Evolutionary conservation across 805 yeast genomes (phyloP).

Genomic region (Spathaspora passalidarum): DNA sequence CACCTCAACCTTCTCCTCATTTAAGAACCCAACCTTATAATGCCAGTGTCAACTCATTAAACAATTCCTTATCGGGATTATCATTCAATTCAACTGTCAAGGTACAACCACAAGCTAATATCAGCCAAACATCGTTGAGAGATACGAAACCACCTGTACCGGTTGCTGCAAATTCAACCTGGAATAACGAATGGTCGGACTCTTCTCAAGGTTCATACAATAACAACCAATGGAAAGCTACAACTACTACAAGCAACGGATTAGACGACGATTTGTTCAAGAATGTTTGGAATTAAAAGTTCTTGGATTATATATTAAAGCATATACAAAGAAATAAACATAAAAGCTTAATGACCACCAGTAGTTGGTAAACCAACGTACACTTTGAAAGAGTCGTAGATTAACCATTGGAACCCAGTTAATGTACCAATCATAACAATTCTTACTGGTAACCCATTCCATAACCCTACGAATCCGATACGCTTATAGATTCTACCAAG

Average conservation of each 20-base stretch:
- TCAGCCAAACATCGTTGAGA: conserved; percentile 2
- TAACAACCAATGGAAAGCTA: conserved; percentile 1
- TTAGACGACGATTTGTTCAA: conserved; percentile 66
- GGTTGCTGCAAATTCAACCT: conserved; percentile 11
- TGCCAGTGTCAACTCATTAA: conserved; percentile 12
- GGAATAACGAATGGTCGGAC: conserved; percentile 38
- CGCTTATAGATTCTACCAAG: conserved; percentile 69
- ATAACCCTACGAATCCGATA: conserved; percentile 87
- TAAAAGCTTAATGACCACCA: conserved; percentile 42
- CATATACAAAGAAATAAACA: background rate
- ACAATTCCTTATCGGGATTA: conserved; percentile 24
- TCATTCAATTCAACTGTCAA: conserved; percentile 3
- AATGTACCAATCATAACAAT: conserved; percentile 96
- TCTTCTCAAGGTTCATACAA: conserved; percentile 11
- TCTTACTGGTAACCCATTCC: conserved; percentile 95
- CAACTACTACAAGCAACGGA: conserved; percentile 5
- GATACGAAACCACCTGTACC: conserved; percentile 1
- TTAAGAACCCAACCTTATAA: conserved; percentile 2
- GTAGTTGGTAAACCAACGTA: conserved; percentile 92
- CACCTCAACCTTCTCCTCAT: conserved; percentile 4
- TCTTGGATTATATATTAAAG: background rate
- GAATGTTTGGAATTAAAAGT: conserved; percentile 57
- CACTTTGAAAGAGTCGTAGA: conserved; percentile 96
- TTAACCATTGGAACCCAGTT: conserved; percentile 96
- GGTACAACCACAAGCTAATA: conserved; percentile 8